These are phyloP conservation scores for Cyphellophora europaea DNA, from an alignment of 2,329 filamentous ascomycete genomes.

Conservation along the genomic window DNA sequence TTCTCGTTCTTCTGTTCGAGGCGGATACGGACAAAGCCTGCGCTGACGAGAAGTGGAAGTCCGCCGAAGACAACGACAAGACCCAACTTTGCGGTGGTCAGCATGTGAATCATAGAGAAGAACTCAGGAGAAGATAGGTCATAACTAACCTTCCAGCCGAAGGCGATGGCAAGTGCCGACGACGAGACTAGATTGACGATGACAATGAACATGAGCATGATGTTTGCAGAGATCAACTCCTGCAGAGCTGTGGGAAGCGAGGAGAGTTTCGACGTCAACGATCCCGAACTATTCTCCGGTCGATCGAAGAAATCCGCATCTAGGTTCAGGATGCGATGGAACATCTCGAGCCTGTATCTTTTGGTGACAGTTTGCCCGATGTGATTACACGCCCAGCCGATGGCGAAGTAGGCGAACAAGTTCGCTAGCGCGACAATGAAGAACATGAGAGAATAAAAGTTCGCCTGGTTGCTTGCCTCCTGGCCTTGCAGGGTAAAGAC, in stretches of 20 bases:
- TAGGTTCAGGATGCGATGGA: slow-evolving; percentile 20
- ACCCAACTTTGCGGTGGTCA: too few relatives aligned
- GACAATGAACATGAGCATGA: slow-evolving; percentile 39
- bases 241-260: slow-evolving; percentile 27
- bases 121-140: too few relatives aligned
- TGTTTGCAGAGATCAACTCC: slow-evolving; percentile 42
- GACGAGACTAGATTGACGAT: slow-evolving; percentile 37
- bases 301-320: slow-evolving; percentile 25
- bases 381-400: slow-evolving; percentile 25
- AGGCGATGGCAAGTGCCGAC: slow-evolving; percentile 35
- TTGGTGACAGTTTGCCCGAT: slow-evolving; percentile 20
- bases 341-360: slow-evolving; percentile 15
- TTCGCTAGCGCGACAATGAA: slow-evolving; percentile 33
- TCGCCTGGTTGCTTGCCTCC: slow-evolving; percentile 21
- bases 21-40: slow-evolving; percentile 41
- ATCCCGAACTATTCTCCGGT: slow-evolving; percentile 22
- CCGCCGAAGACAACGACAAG: slow-evolving; percentile 39
- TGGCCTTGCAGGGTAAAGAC: slow-evolving; percentile 18
- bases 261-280: slow-evolving; percentile 21
- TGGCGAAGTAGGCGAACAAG: slow-evolving; percentile 28
- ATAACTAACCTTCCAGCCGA: slow-evolving; percentile 39
- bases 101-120: too few relatives aligned
- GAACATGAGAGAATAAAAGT: slow-evolving; percentile 40
- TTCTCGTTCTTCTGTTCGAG: slow-evolving; percentile 40
- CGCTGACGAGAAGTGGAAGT: slow-evolving; percentile 34